Conservation (phyloP, 139 green algal genomes). For the Dunaliella primolecta region DNA sequence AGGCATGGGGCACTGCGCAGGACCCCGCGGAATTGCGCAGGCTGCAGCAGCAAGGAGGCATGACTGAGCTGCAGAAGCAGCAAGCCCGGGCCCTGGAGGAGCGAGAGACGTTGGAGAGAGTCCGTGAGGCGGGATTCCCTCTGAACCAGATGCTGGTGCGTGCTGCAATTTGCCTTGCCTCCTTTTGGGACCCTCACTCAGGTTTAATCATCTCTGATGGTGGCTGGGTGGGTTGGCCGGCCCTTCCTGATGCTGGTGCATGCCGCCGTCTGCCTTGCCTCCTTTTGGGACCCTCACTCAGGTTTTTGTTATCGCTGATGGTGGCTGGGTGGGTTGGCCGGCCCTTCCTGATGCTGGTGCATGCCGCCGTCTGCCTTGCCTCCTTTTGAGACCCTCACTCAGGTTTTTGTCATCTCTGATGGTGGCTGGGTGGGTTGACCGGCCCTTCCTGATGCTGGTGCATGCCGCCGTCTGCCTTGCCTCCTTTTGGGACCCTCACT, state of each 20-base stretch:
- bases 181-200: not conserved
- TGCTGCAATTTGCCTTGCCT: not conserved
- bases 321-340: no score
- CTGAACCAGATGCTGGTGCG: conserved; percentile 20
- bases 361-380: no score
- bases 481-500: no score
- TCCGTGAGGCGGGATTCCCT: conserved; percentile 26
- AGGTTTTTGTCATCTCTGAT: no score
- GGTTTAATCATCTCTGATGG: not conserved
- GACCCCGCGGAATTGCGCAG: conserved; percentile 3
- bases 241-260: not conserved
- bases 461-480: no score
- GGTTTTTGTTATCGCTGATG: no score
- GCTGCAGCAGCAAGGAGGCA: not conserved
- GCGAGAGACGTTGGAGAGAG: conserved; percentile 6
- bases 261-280: not conserved
- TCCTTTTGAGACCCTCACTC: no score
- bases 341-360: no score
- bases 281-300: not conserved
- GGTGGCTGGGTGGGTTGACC: no score
- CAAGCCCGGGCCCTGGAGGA: conserved; percentile 21
- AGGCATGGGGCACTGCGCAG: conserved; percentile 11
- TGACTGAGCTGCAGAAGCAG: conserved; percentile 20
- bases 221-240: not conserved
- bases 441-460: no score